Evolutionary conservation across 257 asterid species (phyloP).

Genomic region (Linaria vulgaris): DNA sequence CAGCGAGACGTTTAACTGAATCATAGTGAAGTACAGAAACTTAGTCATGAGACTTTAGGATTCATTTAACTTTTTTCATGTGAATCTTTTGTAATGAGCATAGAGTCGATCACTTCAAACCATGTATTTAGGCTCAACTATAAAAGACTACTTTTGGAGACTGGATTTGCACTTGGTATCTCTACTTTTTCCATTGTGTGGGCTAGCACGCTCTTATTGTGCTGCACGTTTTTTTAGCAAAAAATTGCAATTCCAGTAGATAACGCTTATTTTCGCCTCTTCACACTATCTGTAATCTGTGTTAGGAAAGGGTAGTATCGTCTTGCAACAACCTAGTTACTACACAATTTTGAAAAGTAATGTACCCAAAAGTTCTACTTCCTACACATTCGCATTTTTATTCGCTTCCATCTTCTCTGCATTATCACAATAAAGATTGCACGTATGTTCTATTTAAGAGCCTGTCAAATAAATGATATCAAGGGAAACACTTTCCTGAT

Average conservation of each 20-base stretch:
- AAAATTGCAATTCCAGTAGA: too few relatives aligned
- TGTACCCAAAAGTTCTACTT: too few relatives aligned
- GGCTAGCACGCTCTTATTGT: not conserved
- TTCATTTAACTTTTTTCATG: not conserved
- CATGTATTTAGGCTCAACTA: not conserved
- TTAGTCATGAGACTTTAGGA: too few relatives aligned
- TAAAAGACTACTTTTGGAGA: not conserved
- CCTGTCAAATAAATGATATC: not conserved
- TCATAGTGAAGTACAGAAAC: not conserved
- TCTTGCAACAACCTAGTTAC: too few relatives aligned
- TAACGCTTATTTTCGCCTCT: too few relatives aligned
- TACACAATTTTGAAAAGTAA: too few relatives aligned
- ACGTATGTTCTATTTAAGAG: not conserved
- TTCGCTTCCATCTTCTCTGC: too few relatives aligned
- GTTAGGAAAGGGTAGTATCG: too few relatives aligned
- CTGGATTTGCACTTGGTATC: slow-evolving; percentile 5
- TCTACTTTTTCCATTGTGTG: not conserved
- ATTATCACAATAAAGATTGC: not conserved
- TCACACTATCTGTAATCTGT: too few relatives aligned
- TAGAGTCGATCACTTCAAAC: not conserved
- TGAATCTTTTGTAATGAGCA: not conserved
- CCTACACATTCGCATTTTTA: too few relatives aligned
- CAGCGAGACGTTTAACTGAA: not conserved
- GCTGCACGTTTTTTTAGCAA: too few relatives aligned
- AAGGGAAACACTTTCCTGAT: too few relatives aligned